A percentile compares a stretch with the other conserved stretches of the same genome.
Evolutionary conservation across 1,284 basidiomycete genomes (phyloP).

Genomic region (Fomitopsis schrenkii): DNA sequence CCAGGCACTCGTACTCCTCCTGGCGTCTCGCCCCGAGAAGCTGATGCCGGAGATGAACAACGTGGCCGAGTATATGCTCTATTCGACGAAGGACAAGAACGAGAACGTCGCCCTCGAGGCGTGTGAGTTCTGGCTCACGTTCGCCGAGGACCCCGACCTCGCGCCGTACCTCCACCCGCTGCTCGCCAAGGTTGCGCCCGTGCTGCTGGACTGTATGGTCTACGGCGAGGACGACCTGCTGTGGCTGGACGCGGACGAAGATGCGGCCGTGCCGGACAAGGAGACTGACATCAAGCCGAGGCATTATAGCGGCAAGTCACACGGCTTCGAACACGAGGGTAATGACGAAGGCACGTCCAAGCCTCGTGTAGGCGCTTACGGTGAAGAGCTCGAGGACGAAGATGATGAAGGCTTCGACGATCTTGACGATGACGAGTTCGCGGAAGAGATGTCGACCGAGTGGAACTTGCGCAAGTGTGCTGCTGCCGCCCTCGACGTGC

Average conservation of each 20-base stretch:
- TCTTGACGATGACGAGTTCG: conserved; percentile 88
- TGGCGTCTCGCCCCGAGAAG: conserved; percentile 92
- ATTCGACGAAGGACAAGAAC: conserved; percentile 96
- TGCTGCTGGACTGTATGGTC: conserved; percentile 94
- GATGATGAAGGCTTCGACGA: conserved; percentile 87
- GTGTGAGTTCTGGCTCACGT: conserved; percentile 99
- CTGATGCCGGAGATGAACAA: conserved; percentile 94
- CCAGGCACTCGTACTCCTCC: conserved; percentile 90
- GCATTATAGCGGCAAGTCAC: conserved; percentile 83
- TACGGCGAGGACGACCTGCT: conserved; percentile 97
- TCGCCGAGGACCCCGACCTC: conserved; percentile 91
- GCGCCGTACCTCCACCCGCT: conserved; percentile 83
- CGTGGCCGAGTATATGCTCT: conserved; percentile 98
- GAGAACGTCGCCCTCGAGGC: conserved; percentile 95
- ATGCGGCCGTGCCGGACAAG: conserved; percentile 89
- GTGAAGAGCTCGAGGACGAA: conserved; percentile 62
- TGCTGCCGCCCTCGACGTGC: conserved; percentile 95
- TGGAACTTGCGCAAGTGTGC: conserved; percentile 99
- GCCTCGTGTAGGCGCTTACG: conserved; percentile 58
- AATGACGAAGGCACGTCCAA: conserved; percentile 49
- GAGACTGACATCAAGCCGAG: conserved; percentile 95
- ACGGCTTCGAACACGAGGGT: conserved; percentile 77
- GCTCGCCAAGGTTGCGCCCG: conserved; percentile 85
- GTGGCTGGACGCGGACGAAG: conserved; percentile 92
- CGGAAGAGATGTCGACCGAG: conserved; percentile 96